Conservation (phyloP, 2,329 filamentous ascomycete genomes). For the Beauveria bassiana region DNA sequence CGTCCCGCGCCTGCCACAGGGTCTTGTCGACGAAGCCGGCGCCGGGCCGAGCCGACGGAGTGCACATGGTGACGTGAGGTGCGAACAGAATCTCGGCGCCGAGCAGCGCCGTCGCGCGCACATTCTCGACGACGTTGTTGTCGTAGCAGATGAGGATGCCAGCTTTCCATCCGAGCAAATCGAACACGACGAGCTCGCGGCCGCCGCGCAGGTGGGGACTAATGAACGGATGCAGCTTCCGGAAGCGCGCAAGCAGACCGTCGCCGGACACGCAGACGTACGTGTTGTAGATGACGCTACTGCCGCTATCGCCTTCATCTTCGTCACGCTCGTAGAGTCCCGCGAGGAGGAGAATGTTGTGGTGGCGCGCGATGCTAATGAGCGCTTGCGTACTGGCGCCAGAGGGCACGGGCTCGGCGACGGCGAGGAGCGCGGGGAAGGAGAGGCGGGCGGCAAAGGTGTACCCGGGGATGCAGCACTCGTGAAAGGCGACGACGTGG, state of each 20-base stretch:
- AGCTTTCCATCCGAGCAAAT: slow-evolving; percentile 15
- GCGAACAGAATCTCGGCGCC: slow-evolving; percentile 16
- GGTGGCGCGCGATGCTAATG: neutral
- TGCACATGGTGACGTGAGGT: slow-evolving; percentile 17
- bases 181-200: slow-evolving; percentile 13
- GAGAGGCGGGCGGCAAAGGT: slow-evolving; percentile 10
- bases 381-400: slow-evolving; percentile 6
- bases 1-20: slow-evolving; percentile 8
- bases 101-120: slow-evolving; percentile 12
- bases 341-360: slow-evolving; percentile 9
- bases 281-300: slow-evolving; percentile 13
- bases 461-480: slow-evolving; percentile 13
- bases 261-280: slow-evolving; percentile 14
- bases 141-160: slow-evolving; percentile 18
- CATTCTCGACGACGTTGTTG: slow-evolving; percentile 17
- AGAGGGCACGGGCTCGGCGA: slow-evolving; percentile 8
- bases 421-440: neutral
- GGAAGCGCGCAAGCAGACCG: slow-evolving; percentile 13
- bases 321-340: slow-evolving; percentile 13
- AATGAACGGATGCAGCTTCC: slow-evolving; percentile 16
- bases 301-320: neutral
- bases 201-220: slow-evolving; percentile 12
- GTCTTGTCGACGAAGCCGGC: slow-evolving; percentile 14
- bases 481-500: slow-evolving; percentile 13
- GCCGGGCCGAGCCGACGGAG: slow-evolving; percentile 14